Percentiles rank a stretch among this genome's conserved stretches.
Conservation (phyloP, 345 rosid species). For the Populus nigra region DNA sequence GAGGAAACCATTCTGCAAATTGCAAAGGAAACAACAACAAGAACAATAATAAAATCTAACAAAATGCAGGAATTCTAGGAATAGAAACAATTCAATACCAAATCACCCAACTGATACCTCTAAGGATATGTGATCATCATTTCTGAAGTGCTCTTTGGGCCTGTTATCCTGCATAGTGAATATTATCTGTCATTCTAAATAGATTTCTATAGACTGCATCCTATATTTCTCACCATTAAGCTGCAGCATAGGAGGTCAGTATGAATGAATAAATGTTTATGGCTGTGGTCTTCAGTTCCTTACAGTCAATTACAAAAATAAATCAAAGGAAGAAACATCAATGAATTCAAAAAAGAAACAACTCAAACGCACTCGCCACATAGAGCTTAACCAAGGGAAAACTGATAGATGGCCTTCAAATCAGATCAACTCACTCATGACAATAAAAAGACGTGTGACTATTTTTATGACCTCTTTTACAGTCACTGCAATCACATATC, state of each 20-base stretch:
- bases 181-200: neutral
- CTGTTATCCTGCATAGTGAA: slow-evolving; percentile 51
- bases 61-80: neutral
- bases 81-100: neutral
- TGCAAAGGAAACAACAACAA: neutral
- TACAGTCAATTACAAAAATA: neutral
- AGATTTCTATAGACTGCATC: neutral
- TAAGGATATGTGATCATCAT: slow-evolving; percentile 41
- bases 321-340: neutral
- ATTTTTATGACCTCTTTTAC: neutral
- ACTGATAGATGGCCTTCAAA: neutral
- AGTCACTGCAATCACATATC: neutral
- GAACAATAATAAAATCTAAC: neutral
- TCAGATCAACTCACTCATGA: neutral
- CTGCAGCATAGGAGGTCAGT: neutral
- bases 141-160: slow-evolving; percentile 49
- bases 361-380: neutral
- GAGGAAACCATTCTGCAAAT: neutral
- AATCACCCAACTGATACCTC: slow-evolving; percentile 49
- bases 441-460: neutral
- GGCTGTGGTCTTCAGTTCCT: neutral
- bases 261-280: neutral
- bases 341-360: neutral
- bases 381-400: neutral
- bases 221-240: neutral